These are phyloP conservation scores for Citrullus amarus DNA, from an alignment of 306 rosid species.

Conservation along the genomic window DNA sequence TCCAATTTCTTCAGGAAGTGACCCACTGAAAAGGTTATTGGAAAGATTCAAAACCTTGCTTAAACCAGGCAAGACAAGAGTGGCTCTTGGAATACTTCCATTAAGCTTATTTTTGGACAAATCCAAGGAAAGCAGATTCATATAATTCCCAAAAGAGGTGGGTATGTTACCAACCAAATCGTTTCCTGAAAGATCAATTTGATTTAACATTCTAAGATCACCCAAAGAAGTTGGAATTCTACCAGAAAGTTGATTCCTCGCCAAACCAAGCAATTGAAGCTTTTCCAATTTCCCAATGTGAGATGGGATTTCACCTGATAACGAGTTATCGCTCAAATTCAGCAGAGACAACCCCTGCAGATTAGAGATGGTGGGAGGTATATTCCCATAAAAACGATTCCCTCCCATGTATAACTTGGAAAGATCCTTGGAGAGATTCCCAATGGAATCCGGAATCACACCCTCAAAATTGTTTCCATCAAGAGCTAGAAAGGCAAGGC, in stretches of 20 bases:
- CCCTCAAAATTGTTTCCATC: slow-evolving; percentile 47
- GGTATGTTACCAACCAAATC: slow-evolving; percentile 34
- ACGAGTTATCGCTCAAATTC: slow-evolving; percentile 37
- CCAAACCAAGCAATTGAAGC: slow-evolving; percentile 29
- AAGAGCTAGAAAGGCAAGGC: slow-evolving; percentile 29
- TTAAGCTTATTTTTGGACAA: slow-evolving; percentile 50
- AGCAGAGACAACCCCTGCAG: slow-evolving; percentile 39
- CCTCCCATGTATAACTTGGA: slow-evolving; percentile 45
- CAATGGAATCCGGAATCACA: slow-evolving; percentile 48
- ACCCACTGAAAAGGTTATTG: slow-evolving; percentile 40
- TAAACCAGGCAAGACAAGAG: slow-evolving; percentile 37
- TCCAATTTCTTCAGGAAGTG: slow-evolving; percentile 43
- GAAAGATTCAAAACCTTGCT: slow-evolving; percentile 47
- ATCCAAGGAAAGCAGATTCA: slow-evolving; percentile 39
- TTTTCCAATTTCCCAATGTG: slow-evolving; percentile 37
- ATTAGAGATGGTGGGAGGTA: slow-evolving; percentile 38
- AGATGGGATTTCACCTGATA: slow-evolving; percentile 50
- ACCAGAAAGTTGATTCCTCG: slow-evolving; percentile 42
- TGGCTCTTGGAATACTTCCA: slow-evolving; percentile 47
- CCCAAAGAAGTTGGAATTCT: slow-evolving; percentile 45
- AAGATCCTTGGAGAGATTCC: slow-evolving; percentile 48
- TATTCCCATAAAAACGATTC: slow-evolving; percentile 44
- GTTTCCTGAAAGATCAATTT: slow-evolving; percentile 47
- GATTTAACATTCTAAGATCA: slow-evolving; percentile 32
- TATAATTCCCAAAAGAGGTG: slow-evolving; percentile 30